phyloP scores from a whole-genome alignment of 148 eudicot species.

The Rhododendron ovatum region DNA sequence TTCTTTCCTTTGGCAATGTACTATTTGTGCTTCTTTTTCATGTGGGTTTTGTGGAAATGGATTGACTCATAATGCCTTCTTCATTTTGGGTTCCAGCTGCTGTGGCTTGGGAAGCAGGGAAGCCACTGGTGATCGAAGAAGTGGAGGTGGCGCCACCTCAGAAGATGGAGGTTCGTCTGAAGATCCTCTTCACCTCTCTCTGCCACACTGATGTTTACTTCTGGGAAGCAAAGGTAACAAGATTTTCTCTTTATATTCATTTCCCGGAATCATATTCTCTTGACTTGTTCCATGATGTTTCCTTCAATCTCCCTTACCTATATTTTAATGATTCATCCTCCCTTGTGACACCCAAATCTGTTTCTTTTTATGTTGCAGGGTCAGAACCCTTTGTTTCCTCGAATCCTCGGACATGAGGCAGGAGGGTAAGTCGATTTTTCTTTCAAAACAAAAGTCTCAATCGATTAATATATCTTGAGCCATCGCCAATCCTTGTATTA shows the following conservation, averaged over 20 bases:
- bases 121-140: slow-evolving; percentile 48
- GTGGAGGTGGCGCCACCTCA: slow-evolving; percentile 49
- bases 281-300: neutral
- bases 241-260: neutral
- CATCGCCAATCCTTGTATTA: neutral
- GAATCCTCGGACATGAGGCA: slow-evolving; percentile 51
- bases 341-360: neutral
- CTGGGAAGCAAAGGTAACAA: slow-evolving; percentile 36
- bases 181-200: slow-evolving; percentile 37
- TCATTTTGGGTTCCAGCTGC: slow-evolving; percentile 29
- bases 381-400: slow-evolving; percentile 28
- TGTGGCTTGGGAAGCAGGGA: slow-evolving; percentile 43
- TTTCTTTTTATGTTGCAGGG: slow-evolving; percentile 15
- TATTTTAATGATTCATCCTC: neutral
- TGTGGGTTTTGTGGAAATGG: neutral
- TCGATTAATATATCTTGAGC: neutral
- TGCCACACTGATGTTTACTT: slow-evolving; percentile 37
- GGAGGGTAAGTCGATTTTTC: slow-evolving; percentile 27
- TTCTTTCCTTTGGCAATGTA: neutral
- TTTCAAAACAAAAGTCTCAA: neutral
- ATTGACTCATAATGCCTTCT: neutral
- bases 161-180: slow-evolving; percentile 28
- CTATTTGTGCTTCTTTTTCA: neutral
- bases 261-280: neutral
- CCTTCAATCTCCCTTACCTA: neutral